Evolutionary conservation across 1,284 basidiomycete species (phyloP), one percentile per base, ranked within the genome.

Genomic region (Pterulicium gracile): DNA sequence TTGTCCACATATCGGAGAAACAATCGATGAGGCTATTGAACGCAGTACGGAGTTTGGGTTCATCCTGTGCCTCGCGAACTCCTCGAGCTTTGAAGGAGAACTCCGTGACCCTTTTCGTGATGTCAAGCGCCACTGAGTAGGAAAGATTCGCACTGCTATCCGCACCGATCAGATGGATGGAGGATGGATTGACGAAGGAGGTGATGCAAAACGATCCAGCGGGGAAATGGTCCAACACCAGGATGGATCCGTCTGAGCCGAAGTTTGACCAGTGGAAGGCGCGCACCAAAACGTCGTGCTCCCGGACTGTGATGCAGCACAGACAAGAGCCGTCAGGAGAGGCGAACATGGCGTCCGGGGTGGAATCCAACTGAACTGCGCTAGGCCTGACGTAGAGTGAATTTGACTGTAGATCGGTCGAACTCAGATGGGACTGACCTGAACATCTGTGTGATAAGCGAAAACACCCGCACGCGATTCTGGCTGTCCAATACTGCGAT

Each of bases 1-100:
- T 71, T 2, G 69, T 74, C 78, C 78, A 81, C 39, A 79, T 70
- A n/a, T 81, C 77, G 0, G 65, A 54, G 47, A 77, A 70, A 45
- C 75, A 78, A 48, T 79, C 74, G 4, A 81, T 58, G 4, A 81
- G 58, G 42, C 62, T 69, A 45, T 79, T 79, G 51, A 76, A 68
- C 1, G 52, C 49, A 0, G 69, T 66, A n/a, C 27, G 27, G n/a
- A 32, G 7, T 32, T 32, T 32, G 1, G 35, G 50, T 4, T 50
- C 50, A 3, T 52, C 51, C 1, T 45, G 49, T 18, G 53, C 54
- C 3, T 21, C 45, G 3, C 50, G 49, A 2, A 50, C 53, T 1
- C 65, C 61, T 41, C 53, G 59, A 47, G 69, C 67, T 50, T 66
- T 66, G 61, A 20, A 41, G 39, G 19, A 20, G 39, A 81, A 78